Evolutionary conservation across 805 yeast genomes (phyloP).

Genomic region (Kazachstania taianensis): DNA sequence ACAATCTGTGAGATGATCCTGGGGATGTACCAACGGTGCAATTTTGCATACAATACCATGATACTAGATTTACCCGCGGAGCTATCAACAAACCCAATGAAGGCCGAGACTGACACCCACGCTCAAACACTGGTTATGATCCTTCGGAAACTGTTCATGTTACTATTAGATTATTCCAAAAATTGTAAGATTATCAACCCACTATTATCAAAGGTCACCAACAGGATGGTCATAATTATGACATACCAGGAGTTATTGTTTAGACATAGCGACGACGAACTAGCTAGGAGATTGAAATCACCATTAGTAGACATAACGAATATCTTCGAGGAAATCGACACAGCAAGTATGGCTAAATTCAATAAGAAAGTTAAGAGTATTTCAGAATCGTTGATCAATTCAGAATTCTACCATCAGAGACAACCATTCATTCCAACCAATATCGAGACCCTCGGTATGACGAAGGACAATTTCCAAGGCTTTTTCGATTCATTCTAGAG

Average conservation of each 20-base stretch:
- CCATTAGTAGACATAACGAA: conserved; percentile 4
- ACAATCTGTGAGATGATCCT: conserved; percentile 19
- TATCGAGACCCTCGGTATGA: conserved; percentile 18
- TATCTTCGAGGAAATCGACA: conserved; percentile 14
- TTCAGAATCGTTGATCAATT: conserved; percentile 25
- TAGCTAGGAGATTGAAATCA: conserved; percentile 2
- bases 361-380: conserved; percentile 17
- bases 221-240: conserved; percentile 10
- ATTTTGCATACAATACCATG: conserved; percentile 6
- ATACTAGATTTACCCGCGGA: too few relatives aligned
- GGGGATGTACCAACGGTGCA: conserved; percentile 18
- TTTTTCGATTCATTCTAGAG: conserved; percentile 13
- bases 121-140: conserved; percentile 11
- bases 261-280: neutral
- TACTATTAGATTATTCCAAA: conserved; percentile 24
- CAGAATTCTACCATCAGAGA: conserved; percentile 22
- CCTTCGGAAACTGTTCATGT: conserved; percentile 20
- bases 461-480: conserved; percentile 12
- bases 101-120: conserved; percentile 8
- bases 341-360: conserved; percentile 9
- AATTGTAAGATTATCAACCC: conserved; percentile 20
- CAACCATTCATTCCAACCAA: conserved; percentile 11
- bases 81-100: neutral
- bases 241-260: conserved; percentile 2
- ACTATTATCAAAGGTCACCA: conserved; percentile 10